Percentiles rank a stretch among this genome's conserved stretches.
Evolutionary conservation across 306 rosid species (phyloP).

Genomic region (Dicorynia guianensis): DNA sequence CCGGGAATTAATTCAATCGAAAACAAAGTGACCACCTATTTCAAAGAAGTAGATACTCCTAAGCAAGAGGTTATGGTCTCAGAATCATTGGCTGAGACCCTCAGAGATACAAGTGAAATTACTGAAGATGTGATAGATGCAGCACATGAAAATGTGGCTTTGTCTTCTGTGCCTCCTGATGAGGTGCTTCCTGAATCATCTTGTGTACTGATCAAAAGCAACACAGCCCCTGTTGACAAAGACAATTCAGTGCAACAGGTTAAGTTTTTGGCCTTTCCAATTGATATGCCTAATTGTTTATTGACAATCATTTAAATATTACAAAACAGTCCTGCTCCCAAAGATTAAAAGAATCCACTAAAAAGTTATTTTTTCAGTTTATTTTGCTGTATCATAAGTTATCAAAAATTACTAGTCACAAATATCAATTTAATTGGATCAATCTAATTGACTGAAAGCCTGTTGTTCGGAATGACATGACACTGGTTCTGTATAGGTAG

Average conservation of each 20-base stretch:
- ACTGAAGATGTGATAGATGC: constrained; percentile 41
- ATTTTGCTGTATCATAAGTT: no score
- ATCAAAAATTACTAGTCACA: constrained; percentile 17
- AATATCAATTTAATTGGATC: neutral
- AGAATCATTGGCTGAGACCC: constrained; percentile 40
- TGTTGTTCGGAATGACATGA: neutral
- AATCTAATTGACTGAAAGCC: neutral
- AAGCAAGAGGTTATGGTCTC: constrained; percentile 46
- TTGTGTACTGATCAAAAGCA: constrained; percentile 33
- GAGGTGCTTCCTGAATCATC: constrained; percentile 54
- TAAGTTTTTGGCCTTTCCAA: constrained; percentile 40
- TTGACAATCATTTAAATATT: constrained; percentile 9
- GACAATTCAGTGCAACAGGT: constrained; percentile 62
- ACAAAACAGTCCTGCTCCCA: neutral
- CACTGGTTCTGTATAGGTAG: neutral
- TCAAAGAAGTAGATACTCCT: constrained; percentile 43
- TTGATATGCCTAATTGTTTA: neutral
- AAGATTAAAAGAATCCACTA: neutral
- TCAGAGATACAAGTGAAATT: constrained; percentile 44
- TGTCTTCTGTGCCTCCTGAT: constrained; percentile 49
- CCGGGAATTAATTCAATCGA: constrained; percentile 49
- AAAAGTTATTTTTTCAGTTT: no score
- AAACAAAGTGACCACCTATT: constrained; percentile 46
- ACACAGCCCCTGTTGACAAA: constrained; percentile 38
- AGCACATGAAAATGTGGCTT: constrained; percentile 36